Conservation (phyloP, 306 rosid genomes). For the Citrullus mucosospermus region DNA sequence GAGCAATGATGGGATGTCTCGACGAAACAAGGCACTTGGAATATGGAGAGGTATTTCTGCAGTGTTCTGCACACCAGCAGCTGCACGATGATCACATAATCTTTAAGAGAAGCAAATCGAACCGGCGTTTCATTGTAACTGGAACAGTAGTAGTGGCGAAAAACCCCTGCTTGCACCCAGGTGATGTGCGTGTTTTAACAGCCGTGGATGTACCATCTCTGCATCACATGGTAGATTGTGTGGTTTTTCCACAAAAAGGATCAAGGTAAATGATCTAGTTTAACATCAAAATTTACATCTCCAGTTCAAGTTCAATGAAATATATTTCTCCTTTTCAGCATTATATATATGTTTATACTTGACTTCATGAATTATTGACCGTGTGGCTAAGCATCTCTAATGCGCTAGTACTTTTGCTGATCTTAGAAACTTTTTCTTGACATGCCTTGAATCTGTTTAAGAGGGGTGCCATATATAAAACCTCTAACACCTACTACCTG, state of each 20-base stretch:
- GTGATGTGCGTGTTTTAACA: conserved; percentile 30
- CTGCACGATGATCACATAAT: conserved; percentile 11
- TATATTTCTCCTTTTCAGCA: not conserved
- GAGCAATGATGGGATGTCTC: conserved; percentile 93
- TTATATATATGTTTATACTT: not conserved
- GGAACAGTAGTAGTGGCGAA: conserved; percentile 26
- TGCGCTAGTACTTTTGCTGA: not conserved
- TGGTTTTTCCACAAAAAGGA: conserved; percentile 35
- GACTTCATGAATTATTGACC: not conserved
- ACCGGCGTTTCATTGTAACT: conserved; percentile 4
- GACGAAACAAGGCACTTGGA: conserved; percentile 68
- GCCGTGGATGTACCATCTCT: conserved; percentile 27
- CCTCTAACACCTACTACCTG: too few relatives aligned
- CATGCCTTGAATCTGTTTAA: too few relatives aligned
- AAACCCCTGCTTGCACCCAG: conserved; percentile 33
- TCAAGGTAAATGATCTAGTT: conserved; percentile 16
- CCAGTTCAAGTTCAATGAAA: not conserved
- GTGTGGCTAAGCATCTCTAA: not conserved
- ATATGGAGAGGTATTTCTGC: conserved; percentile 80
- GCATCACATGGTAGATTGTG: conserved; percentile 32
- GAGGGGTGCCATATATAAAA: too few relatives aligned
- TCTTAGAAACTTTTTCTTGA: not conserved
- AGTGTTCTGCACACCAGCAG: conserved; percentile 25
- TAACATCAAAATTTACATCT: not conserved
- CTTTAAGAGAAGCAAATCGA: not conserved